phyloP scores from a whole-genome alignment of 306 rosid genomes.

The Medicago lupulina region DNA sequence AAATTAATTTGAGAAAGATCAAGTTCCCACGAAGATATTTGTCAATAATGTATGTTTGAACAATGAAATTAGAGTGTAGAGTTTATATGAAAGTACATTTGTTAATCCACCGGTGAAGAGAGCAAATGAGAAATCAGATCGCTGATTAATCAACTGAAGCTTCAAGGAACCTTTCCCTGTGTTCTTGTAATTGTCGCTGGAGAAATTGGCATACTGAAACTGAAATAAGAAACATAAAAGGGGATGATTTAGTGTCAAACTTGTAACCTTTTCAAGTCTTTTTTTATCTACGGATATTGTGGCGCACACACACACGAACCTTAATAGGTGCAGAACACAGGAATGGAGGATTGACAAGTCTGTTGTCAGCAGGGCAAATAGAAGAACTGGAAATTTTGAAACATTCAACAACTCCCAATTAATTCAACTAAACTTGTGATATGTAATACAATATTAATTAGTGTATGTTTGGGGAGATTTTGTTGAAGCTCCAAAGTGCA shows the following conservation, averaged over 20 bases:
- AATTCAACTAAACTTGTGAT: slow-evolving; percentile 46
- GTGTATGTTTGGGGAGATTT: too few species aligned
- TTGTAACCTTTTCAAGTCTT: background rate
- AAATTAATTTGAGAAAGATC: slow-evolving; percentile 23
- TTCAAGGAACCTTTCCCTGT: slow-evolving; percentile 76
- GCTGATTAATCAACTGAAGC: slow-evolving; percentile 90
- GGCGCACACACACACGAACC: slow-evolving; percentile 48
- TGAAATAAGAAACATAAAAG: slow-evolving; percentile 49
- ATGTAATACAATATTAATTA: too few species aligned
- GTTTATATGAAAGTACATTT: slow-evolving; percentile 50
- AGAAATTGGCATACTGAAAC: slow-evolving; percentile 88
- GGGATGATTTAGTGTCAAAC: slow-evolving; percentile 7
- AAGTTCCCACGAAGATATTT: background rate
- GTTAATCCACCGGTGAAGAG: slow-evolving; percentile 84
- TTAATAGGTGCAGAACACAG: slow-evolving; percentile 89
- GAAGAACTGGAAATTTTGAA: slow-evolving; percentile 67
- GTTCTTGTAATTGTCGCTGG: slow-evolving; percentile 56
- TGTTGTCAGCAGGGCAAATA: slow-evolving; percentile 65
- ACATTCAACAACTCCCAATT: slow-evolving; percentile 29
- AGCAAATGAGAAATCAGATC: slow-evolving; percentile 85
- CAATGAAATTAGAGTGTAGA: slow-evolving; percentile 12
- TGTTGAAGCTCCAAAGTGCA: too few species aligned
- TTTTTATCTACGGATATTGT: slow-evolving; percentile 25
- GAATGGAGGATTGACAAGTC: slow-evolving; percentile 53
- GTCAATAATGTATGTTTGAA: background rate